Evolutionary conservation across 345 rosid genomes (phyloP), one percentile per base, ranked within the genome.

Genomic region (Eucalyptus fibrosa): DNA sequence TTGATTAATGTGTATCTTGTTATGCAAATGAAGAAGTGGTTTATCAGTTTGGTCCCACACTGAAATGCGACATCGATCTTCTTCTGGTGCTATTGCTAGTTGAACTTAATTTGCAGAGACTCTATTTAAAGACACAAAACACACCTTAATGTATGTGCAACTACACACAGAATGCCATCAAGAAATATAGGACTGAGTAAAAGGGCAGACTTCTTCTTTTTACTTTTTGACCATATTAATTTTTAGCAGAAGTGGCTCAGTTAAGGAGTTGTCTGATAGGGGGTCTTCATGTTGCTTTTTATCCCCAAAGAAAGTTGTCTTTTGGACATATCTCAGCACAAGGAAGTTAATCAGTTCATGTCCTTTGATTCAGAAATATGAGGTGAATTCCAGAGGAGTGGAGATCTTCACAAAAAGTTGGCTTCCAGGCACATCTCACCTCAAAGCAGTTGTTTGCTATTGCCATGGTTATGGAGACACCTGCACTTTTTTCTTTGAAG

Each of bases 401-500:
- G 96, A 96, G 92, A 94, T 98, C 86, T 98, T 98, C 93, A 89
- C 96, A 47, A 98, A 96, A 91, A 91, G 96, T 91, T 98, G 99
- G 99, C 94, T 97, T 88, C 99, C 99, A 32, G 92, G 92, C 91
- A 62, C 90, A 47, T 91, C 94, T 88, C 86, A 18, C 51, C 99
- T 96, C 12, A 96, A 92, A 90, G 99, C 98, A 89, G 89, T 95
- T 89, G 94, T 98, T 91, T 98, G 94, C 89, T 94, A 87, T 91
- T 98, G 99, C 91, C 99, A 98, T 92, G 99, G 99, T 90, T 98
- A 98, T 92, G 99, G 96, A 91, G 99, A 98, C 93, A 96, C 97
- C 87, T 97, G 99, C 94, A 95, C 99, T 5, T 98, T 98, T 92
- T 97, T 97, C 94, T 94, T 91, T 77, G 99, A 98, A 98, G 99